Percentiles rank a stretch among this genome's conserved stretches.
These are phyloP conservation scores for Isabelozyma gotoi DNA, from an alignment of 805 yeast species.

Conservation along the genomic window DNA sequence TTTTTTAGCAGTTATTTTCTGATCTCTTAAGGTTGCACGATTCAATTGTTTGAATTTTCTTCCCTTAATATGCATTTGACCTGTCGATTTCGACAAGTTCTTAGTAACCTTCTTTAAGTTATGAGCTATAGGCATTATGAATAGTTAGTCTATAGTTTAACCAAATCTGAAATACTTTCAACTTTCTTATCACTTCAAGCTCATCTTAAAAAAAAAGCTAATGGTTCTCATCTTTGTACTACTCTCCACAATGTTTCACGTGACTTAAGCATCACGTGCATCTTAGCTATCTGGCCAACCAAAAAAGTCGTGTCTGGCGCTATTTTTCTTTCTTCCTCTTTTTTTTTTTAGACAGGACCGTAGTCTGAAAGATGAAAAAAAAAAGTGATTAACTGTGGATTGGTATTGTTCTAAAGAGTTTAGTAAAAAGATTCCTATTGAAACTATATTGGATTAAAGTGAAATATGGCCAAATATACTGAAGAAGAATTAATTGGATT, in stretches of 20 bases:
- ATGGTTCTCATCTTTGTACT: too few species aligned
- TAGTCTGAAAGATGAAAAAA: background rate
- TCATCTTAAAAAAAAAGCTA: background rate
- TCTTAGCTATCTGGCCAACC: background rate
- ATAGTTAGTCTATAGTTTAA: background rate
- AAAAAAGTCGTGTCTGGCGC: background rate
- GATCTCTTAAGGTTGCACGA: conserved; percentile 84
- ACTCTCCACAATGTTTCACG: too few species aligned
- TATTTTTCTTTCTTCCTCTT: background rate
- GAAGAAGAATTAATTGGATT: conserved; percentile 65
- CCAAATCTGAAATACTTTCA: background rate
- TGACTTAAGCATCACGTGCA: background rate
- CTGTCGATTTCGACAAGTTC: conserved; percentile 53
- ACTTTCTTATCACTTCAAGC: background rate
- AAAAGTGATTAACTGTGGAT: background rate
- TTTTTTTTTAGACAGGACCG: background rate
- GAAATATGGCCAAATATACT: conserved; percentile 58
- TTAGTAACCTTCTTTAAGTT: conserved; percentile 65
- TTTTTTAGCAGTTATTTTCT: conserved; percentile 62
- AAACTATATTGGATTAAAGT: too few species aligned
- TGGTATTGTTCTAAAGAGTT: background rate
- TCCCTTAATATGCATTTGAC: conserved; percentile 80
- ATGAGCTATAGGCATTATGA: conserved; percentile 67
- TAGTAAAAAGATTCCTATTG: background rate
- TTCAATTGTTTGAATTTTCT: conserved; percentile 82